Evolutionary conservation across 805 yeast species (phyloP).

Genomic region (Yamadazyma scolyti): DNA sequence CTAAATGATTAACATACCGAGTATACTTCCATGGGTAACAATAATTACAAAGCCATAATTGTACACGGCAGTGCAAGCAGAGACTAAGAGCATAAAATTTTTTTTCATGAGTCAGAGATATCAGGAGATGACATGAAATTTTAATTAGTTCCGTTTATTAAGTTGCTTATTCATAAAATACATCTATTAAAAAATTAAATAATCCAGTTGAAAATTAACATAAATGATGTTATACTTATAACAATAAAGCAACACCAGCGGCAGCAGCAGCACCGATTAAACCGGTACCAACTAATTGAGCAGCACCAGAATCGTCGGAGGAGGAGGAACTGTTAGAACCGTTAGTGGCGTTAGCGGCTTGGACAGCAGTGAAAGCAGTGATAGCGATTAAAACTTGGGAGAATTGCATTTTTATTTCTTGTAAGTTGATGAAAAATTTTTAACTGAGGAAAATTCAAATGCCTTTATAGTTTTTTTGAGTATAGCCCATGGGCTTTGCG

Average conservation of each 20-base stretch:
- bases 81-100: no score
- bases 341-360: constrained; percentile 54
- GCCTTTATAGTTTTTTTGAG: constrained; percentile 7
- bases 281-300: constrained; percentile 64
- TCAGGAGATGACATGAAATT: no score
- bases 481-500: no score
- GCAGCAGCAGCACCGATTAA: constrained; percentile 81
- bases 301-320: constrained; percentile 34
- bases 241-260: constrained; percentile 66
- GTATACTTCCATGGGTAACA: no score
- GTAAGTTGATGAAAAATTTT: constrained; percentile 4
- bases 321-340: constrained; percentile 31
- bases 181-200: no score
- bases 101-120: no score
- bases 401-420: constrained; percentile 59
- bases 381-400: constrained; percentile 62
- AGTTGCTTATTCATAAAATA: no score
- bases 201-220: no score
- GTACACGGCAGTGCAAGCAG: no score
- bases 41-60: no score
- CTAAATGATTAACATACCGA: no score
- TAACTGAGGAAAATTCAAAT: constrained; percentile 1
- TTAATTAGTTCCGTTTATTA: no score
- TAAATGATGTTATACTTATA: constrained; percentile 20
- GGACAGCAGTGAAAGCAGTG: constrained; percentile 67